These are phyloP conservation scores for Vairimorpha apis DNA, from an alignment of 371 early-diverging fungal genomes.

Conservation along the genomic window DNA sequence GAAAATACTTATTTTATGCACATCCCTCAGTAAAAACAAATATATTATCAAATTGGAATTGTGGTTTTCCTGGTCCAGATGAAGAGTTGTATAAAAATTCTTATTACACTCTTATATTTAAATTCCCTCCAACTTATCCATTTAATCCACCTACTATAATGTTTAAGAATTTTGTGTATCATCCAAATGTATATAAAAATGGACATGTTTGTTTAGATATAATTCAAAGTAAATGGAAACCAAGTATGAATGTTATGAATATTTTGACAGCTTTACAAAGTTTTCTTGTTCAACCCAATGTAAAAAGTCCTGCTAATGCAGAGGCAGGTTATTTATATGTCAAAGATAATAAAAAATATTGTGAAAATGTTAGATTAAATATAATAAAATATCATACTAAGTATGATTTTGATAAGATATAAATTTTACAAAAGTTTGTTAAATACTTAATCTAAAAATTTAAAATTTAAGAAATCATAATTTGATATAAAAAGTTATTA, in stretches of 20 bases:
- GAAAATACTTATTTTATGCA: constrained; percentile 43
- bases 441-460: too few species aligned
- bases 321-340: constrained; percentile 49
- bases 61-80: constrained; percentile 47
- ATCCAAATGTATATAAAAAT: constrained; percentile 61
- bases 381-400: constrained; percentile 35
- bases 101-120: constrained; percentile 43
- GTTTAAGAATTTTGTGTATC: constrained; percentile 49
- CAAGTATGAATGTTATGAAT: constrained; percentile 56
- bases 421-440: background rate
- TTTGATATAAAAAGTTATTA: too few species aligned
- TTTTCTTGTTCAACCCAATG: constrained; percentile 61
- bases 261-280: constrained; percentile 56
- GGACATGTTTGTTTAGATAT: constrained; percentile 61
- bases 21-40: constrained; percentile 12
- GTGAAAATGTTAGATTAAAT: constrained; percentile 39
- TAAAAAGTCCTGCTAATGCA: constrained; percentile 61
- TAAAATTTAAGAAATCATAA: too few species aligned
- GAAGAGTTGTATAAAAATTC: constrained; percentile 24
- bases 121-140: constrained; percentile 54
- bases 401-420: constrained; percentile 19
- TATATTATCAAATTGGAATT: constrained; percentile 31
- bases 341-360: constrained; percentile 37
- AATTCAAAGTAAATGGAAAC: constrained; percentile 60
- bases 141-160: constrained; percentile 56